Evolutionary conservation across 2,329 filamentous ascomycete genomes (phyloP).

Genomic region (Fonsecaea nubica): DNA sequence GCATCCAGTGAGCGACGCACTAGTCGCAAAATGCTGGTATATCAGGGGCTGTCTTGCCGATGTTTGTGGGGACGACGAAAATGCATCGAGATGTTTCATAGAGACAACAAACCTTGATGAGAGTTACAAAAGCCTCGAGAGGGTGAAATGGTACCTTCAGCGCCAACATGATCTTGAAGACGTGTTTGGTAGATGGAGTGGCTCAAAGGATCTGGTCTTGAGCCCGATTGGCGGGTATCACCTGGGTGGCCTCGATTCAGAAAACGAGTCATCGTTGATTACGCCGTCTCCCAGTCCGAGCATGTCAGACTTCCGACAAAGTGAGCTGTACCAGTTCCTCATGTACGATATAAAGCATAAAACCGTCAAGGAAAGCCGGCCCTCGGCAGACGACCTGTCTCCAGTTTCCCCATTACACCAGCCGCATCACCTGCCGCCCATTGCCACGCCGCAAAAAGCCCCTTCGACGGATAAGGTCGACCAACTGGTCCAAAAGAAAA

Average conservation of each 20-base stretch:
- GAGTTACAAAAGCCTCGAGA: constrained; percentile 14
- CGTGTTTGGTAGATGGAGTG: constrained; percentile 2
- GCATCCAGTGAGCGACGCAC: constrained; percentile 2
- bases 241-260: background rate
- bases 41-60: constrained; percentile 25
- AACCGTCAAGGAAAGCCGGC: background rate
- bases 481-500: constrained; percentile 2
- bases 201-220: background rate
- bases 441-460: constrained; percentile 2
- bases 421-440: constrained; percentile 5
- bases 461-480: background rate
- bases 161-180: constrained; percentile 1
- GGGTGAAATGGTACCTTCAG: constrained; percentile 20
- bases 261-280: background rate
- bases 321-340: background rate
- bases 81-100: constrained; percentile 16
- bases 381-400: no score
- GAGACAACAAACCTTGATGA: constrained; percentile 23
- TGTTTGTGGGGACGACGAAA: constrained; percentile 12
- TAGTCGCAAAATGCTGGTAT: constrained; percentile 29
- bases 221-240: background rate
- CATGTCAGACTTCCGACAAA: background rate
- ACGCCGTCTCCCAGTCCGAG: background rate
- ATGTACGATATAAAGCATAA: background rate
- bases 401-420: background rate